Evolutionary conservation across 192 early-diverging fungal genomes (phyloP), one percentile per base, ranked within the genome.

Genomic region (Rhizophagus clarus): DNA sequence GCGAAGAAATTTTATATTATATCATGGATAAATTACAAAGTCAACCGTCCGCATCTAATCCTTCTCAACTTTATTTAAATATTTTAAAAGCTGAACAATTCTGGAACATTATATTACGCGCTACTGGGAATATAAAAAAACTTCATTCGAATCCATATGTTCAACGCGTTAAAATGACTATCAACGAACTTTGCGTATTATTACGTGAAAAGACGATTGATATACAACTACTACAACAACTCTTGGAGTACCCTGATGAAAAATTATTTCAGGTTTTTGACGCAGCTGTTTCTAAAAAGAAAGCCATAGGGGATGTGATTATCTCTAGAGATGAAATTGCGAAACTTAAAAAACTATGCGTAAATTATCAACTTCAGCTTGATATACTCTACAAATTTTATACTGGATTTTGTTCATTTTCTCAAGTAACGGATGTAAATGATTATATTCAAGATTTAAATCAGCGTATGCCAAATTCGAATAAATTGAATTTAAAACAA

Each of bases 1-100:
- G 71, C 24, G 71, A 72, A 72, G 45, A 72, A 5, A 26, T 51
- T 11, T 72, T 72, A 10, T 72, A 26, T 29, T 28, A 72, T 49
- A 72, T 72, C 9, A 49, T 72, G 45, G 31, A 24, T 51, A 31
- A 4, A 45, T 47, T 72, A 10, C 45, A 28, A 28, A 28, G 7
- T 22, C 31, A 69, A 17, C 31, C 34, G 17, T 2, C 9, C 3
- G 5, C 28, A 10, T 49, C 42, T 12, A 45, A 45, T 45, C 42
- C 71, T 51, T 24, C n/a, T 2, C 5, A 34, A 20, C 11, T 12
- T 40, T 37, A 42, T 40, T 40, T 70, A n/a, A n/a, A n/a, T n/a
- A 12, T 70, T n/a, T n/a, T 70, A 42, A 42, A n/a, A n/a, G 11
- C 8, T 40, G n/a, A 8, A 11, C 3, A 42, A 40, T 70, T 70